These are phyloP conservation scores for Trichosporon sp. DNA, from an alignment of 1,284 basidiomycete genomes.

Conservation along the genomic window DNA sequence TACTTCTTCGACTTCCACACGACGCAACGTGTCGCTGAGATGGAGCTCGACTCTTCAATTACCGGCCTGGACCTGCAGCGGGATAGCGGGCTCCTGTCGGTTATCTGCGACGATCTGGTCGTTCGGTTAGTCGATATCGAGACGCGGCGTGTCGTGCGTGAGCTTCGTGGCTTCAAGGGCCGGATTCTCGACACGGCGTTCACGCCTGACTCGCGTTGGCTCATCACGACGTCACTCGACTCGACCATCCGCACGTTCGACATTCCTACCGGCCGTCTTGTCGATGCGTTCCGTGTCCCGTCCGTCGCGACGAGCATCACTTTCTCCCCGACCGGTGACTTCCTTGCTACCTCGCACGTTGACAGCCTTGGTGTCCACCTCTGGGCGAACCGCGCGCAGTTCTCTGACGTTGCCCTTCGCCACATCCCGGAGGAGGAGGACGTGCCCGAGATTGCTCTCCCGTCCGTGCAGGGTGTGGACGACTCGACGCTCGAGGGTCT, in stretches of 20 bases:
- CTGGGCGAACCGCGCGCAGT: conserved; percentile 97
- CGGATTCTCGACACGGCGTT: conserved; percentile 81
- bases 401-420: conserved; percentile 75
- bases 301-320: conserved; percentile 84
- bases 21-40: conserved; percentile 63
- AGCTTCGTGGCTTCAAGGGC: conserved; percentile 73
- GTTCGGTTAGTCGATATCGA: conserved; percentile 88
- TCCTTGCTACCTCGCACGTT: conserved; percentile 90
- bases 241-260: conserved; percentile 93
- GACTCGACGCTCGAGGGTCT: conserved; percentile 69
- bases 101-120: conserved; percentile 76
- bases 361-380: conserved; percentile 91
- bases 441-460: conserved; percentile 64
- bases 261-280: conserved; percentile 82
- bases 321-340: conserved; percentile 93
- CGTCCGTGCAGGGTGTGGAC: conserved; percentile 72
- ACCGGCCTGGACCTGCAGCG: conserved; percentile 73
- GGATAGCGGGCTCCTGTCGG: conserved; percentile 79
- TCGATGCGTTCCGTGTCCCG: conserved; percentile 87
- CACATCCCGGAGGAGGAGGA: conserved; percentile 69
- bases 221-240: conserved; percentile 82
- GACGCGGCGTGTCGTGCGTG: conserved; percentile 79
- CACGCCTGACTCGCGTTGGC: conserved; percentile 90
- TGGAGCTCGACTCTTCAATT: conserved; percentile 65
- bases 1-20: conserved; percentile 96